These are phyloP conservation scores for Handroanthus guayacan DNA, from an alignment of 257 asterid genomes.

Conservation along the genomic window DNA sequence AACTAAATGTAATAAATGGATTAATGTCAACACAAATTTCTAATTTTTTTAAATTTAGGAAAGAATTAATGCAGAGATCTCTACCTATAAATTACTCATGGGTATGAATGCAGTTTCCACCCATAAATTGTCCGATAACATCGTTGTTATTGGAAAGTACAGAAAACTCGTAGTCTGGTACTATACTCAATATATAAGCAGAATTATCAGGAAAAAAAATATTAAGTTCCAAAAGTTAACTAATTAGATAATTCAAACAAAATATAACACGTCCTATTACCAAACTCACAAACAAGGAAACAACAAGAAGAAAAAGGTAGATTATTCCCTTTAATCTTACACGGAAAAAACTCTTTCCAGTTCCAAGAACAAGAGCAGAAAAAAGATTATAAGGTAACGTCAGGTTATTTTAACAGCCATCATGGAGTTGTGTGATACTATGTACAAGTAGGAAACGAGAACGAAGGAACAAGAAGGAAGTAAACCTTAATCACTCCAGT, in stretches of 20 bases:
- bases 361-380: neutral
- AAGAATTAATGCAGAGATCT: no score
- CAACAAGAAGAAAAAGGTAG: neutral
- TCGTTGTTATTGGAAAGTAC: no score
- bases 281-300: neutral
- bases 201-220: neutral
- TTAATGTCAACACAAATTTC: no score
- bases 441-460: slow-evolving; percentile 18
- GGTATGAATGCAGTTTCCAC: no score
- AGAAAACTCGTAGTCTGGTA: no score
- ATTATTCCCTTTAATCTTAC: neutral
- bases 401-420: slow-evolving; percentile 7
- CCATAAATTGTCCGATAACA: no score
- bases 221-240: no score
- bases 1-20: no score
- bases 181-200: neutral
- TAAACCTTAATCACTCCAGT: slow-evolving; percentile 87
- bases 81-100: no score
- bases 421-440: neutral
- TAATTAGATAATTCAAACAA: no score
- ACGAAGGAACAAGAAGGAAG: neutral
- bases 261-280: no score
- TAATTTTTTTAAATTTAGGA: no score
- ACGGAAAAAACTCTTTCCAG: neutral
- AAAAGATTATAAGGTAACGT: neutral